A percentile compares a stretch with the other conserved stretches of the same genome.
Conservation (phyloP, 306 rosid genomes). For the Citrullus amarus region DNA sequence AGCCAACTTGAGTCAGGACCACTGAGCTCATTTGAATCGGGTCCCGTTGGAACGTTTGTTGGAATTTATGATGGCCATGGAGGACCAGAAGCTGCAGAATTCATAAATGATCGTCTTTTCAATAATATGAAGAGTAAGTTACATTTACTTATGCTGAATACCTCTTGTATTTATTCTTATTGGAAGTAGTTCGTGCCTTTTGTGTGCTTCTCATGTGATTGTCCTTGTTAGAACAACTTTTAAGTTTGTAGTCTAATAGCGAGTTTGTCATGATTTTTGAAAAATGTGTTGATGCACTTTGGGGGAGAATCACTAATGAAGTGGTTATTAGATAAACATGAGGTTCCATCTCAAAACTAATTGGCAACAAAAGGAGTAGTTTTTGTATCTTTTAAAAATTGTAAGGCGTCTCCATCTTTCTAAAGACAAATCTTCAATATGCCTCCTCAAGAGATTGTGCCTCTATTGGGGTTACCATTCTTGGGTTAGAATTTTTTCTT, state of each 20-base stretch:
- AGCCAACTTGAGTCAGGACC: slow-evolving; percentile 92
- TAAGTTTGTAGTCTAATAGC: neutral
- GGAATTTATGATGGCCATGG: slow-evolving; percentile 97
- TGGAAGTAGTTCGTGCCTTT: neutral
- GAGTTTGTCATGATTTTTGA: neutral
- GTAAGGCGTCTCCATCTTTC: too few species aligned
- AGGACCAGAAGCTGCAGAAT: slow-evolving; percentile 83
- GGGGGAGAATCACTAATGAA: neutral
- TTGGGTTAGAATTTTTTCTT: too few species aligned
- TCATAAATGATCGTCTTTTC: slow-evolving; percentile 54
- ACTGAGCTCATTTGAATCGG: slow-evolving; percentile 38
- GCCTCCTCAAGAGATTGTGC: too few species aligned
- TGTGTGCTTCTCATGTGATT: neutral
- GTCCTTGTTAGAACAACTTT: neutral
- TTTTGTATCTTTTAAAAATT: too few species aligned
- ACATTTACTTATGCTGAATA: slow-evolving; percentile 7
- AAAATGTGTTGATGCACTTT: neutral
- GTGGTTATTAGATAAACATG: neutral
- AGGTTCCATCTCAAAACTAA: too few species aligned
- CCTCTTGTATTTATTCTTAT: neutral
- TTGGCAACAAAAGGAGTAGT: too few species aligned
- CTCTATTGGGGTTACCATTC: too few species aligned
- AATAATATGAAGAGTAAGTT: slow-evolving; percentile 59
- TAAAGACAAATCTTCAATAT: too few species aligned
- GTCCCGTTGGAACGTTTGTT: slow-evolving; percentile 68